Percentiles rank a stretch among this genome's conserved stretches.
phyloP scores from a whole-genome alignment of 768 basidiomycete species.

The Butyriboletus loyo region DNA sequence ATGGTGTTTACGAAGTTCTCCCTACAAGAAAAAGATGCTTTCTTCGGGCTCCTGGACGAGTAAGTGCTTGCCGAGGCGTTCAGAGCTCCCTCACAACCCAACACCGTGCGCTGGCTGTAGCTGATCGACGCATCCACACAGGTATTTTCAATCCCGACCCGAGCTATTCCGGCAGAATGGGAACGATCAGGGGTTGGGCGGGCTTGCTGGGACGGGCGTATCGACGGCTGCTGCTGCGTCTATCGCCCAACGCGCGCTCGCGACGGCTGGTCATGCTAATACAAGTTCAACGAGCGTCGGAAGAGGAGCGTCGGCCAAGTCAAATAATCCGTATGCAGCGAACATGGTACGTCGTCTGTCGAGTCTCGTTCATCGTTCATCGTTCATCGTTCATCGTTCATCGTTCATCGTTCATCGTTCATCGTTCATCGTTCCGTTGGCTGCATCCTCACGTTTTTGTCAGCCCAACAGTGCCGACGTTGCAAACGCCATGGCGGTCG shows the following conservation, averaged over 20 bases:
- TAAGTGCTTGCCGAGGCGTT: constrained; percentile 27
- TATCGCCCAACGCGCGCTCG: constrained; percentile 45
- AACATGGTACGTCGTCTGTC: constrained; percentile 30
- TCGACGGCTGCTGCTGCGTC: constrained; percentile 36
- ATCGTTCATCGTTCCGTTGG: too few relatives aligned
- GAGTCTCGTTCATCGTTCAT: too few relatives aligned
- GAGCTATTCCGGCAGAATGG: constrained; percentile 48
- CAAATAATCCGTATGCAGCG: constrained; percentile 34
- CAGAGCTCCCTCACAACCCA: background rate
- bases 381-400: too few relatives aligned
- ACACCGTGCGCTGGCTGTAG: background rate
- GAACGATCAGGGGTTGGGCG: constrained; percentile 12
- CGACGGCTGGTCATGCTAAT: constrained; percentile 19
- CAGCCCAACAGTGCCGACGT: constrained; percentile 35
- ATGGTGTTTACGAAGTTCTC: constrained; percentile 76
- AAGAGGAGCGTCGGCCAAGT: constrained; percentile 10
- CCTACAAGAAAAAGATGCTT: constrained; percentile 71
- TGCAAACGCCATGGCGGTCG: constrained; percentile 35
- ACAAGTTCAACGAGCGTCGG: constrained; percentile 28
- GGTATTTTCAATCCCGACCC: constrained; percentile 73
- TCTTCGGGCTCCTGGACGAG: constrained; percentile 81
- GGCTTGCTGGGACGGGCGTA: constrained; percentile 17
- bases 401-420: too few relatives aligned
- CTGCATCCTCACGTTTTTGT: too few relatives aligned
- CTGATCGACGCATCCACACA: constrained; percentile 26